Evolutionary conservation across 331 rosid genomes (phyloP).

Genomic region (Telfairia occidentalis): DNA sequence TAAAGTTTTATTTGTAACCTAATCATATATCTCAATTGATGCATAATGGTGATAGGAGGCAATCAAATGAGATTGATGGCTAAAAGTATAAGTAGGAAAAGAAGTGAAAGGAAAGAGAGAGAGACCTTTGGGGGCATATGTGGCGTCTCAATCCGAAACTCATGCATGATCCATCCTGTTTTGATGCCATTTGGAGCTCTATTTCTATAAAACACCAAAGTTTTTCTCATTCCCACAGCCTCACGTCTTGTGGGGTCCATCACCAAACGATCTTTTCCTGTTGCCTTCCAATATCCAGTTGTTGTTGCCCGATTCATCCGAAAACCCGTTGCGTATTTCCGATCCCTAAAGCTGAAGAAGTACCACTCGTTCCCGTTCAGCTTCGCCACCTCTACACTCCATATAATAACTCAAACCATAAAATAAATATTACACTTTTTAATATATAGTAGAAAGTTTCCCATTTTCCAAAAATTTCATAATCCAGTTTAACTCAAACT

Average conservation of each 20-base stretch:
- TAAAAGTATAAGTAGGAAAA: neutral
- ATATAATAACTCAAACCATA: too few relatives aligned
- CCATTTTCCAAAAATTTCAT: too few relatives aligned
- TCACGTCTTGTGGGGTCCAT: slow-evolving; percentile 46
- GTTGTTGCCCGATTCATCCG: slow-evolving; percentile 25
- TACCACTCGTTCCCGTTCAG: slow-evolving; percentile 76
- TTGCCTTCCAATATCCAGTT: slow-evolving; percentile 7
- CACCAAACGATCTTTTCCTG: slow-evolving; percentile 25
- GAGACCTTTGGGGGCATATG: slow-evolving; percentile 78
- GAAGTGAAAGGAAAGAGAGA: neutral
- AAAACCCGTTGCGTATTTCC: slow-evolving; percentile 70
- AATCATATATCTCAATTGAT: too few relatives aligned
- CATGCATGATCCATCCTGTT: slow-evolving; percentile 92
- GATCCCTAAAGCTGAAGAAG: slow-evolving; percentile 86
- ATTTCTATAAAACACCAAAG: slow-evolving; percentile 67
- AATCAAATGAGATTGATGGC: neutral
- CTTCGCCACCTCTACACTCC: slow-evolving; percentile 61
- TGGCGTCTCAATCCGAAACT: slow-evolving; percentile 85
- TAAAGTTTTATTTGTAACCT: too few relatives aligned
- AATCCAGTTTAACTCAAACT: too few relatives aligned
- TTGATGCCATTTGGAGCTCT: slow-evolving; percentile 88
- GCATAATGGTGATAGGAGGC: neutral
- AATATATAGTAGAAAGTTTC: too few relatives aligned
- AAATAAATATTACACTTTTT: too few relatives aligned
- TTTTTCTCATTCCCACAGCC: slow-evolving; percentile 78